Conservation (phyloP, 345 rosid species). For the Eucalyptus curtisii region DNA sequence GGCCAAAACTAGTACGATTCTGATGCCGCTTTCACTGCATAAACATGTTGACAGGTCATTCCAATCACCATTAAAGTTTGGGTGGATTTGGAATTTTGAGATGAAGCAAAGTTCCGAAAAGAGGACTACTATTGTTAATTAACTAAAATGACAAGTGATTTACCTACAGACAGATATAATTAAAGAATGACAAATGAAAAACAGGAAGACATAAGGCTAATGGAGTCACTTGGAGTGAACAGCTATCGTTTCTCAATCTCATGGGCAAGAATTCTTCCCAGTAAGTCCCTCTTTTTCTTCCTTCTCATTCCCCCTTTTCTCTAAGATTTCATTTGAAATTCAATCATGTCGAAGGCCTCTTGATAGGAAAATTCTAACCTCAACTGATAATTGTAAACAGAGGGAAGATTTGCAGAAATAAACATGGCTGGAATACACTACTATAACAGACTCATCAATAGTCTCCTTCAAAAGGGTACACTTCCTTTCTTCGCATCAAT, state of each 20-base stretch:
- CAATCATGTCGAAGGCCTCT: background rate
- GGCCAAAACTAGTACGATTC: background rate
- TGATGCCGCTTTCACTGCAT: background rate
- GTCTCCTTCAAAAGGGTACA: constrained; percentile 39
- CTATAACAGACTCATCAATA: constrained; percentile 46
- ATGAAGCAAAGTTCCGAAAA: background rate
- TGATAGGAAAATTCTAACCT: background rate
- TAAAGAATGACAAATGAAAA: background rate
- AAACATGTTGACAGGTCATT: background rate
- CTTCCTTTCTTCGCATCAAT: background rate
- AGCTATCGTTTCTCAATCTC: constrained; percentile 76
- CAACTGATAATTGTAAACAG: constrained; percentile 4
- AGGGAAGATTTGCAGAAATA: constrained; percentile 55
- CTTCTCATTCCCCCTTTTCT: background rate
- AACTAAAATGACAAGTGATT: background rate
- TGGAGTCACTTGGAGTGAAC: constrained; percentile 45
- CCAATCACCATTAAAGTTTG: background rate
- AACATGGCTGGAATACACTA: constrained; percentile 47
- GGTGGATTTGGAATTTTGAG: background rate
- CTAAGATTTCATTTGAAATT: background rate
- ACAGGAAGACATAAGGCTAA: constrained; percentile 55
- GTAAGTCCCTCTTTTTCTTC: constrained; percentile 19
- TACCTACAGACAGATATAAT: background rate
- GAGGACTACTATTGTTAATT: background rate
- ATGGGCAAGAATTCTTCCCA: constrained; percentile 72